A percentile compares a stretch with the other conserved stretches of the same genome.
Conservation (phyloP, 2,329 filamentous ascomycete species). For the Pseudovirgaria hyperparasitica region DNA sequence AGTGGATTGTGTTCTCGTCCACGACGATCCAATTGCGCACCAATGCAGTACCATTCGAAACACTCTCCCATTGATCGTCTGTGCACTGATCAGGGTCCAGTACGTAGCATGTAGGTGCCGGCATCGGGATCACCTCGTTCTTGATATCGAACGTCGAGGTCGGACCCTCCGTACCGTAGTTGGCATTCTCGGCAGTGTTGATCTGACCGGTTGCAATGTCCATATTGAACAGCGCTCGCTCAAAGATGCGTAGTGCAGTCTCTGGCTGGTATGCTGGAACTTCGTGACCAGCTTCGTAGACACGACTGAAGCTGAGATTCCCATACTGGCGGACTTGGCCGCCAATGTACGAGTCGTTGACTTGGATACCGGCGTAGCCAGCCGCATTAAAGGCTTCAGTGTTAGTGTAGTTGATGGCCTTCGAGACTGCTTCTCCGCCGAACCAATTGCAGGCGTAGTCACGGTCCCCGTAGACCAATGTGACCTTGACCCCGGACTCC, state of each 20-base stretch:
- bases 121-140: slow-evolving; percentile 28
- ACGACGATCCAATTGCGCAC: slow-evolving; percentile 22
- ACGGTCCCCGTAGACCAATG: slow-evolving; percentile 18
- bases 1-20: slow-evolving; percentile 16
- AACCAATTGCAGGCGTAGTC: slow-evolving; percentile 49
- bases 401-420: slow-evolving; percentile 40
- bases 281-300: slow-evolving; percentile 42
- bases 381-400: slow-evolving; percentile 46
- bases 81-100: slow-evolving; percentile 17
- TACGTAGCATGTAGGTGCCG: slow-evolving; percentile 23
- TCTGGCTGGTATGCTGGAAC: slow-evolving; percentile 35
- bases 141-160: slow-evolving; percentile 31
- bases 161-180: slow-evolving; percentile 20
- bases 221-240: slow-evolving; percentile 36
- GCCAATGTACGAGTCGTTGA: slow-evolving; percentile 55
- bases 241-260: slow-evolving; percentile 40
- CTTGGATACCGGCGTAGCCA: slow-evolving; percentile 59
- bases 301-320: slow-evolving; percentile 43
- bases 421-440: slow-evolving; percentile 62
- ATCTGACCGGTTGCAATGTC: slow-evolving; percentile 42
- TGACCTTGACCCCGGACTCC: slow-evolving; percentile 28
- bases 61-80: slow-evolving; percentile 16
- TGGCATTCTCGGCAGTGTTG: slow-evolving; percentile 27
- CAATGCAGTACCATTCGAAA: slow-evolving; percentile 18
- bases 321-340: slow-evolving; percentile 66